Conservation (phyloP, 306 rosid species). For the Astragalus glycyphyllos region DNA sequence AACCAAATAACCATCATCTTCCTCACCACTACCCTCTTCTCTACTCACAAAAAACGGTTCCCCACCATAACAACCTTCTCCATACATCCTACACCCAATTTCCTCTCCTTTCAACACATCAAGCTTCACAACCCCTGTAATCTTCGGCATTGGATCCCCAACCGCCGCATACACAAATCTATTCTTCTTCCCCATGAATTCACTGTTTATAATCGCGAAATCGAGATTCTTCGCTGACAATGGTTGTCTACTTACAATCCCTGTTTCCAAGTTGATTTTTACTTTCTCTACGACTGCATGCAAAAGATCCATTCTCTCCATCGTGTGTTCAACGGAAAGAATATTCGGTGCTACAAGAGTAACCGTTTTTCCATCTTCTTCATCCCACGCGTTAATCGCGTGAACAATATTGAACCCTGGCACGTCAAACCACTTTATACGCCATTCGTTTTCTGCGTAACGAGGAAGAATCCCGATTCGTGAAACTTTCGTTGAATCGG, state of each 20-base stretch:
- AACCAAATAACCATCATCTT: slow-evolving; percentile 80
- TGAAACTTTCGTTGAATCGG: slow-evolving; percentile 62
- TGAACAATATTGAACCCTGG: slow-evolving; percentile 85
- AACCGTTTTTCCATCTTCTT: slow-evolving; percentile 60
- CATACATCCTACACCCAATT: slow-evolving; percentile 70
- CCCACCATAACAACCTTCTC: slow-evolving; percentile 75
- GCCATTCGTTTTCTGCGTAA: slow-evolving; percentile 64
- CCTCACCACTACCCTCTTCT: slow-evolving; percentile 49
- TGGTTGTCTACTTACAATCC: slow-evolving; percentile 65
- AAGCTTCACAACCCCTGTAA: slow-evolving; percentile 83
- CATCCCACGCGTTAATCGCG: slow-evolving; percentile 93
- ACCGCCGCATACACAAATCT: slow-evolving; percentile 71
- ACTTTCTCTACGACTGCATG: slow-evolving; percentile 79
- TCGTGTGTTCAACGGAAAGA: slow-evolving; percentile 71
- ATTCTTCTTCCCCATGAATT: slow-evolving; percentile 55
- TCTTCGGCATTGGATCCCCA: slow-evolving; percentile 92
- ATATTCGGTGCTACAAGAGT: slow-evolving; percentile 79
- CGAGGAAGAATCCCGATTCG: slow-evolving; percentile 74
- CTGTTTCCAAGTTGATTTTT: slow-evolving; percentile 61
- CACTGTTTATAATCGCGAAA: slow-evolving; percentile 64
- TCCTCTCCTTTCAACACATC: slow-evolving; percentile 61
- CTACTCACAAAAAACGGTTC: slow-evolving; percentile 87
- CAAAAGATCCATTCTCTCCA: slow-evolving; percentile 75
- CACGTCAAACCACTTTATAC: slow-evolving; percentile 80
- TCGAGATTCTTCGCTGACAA: slow-evolving; percentile 78